phyloP scores from a whole-genome alignment of 306 rosid genomes.

The Prinsepia uniflora region DNA sequence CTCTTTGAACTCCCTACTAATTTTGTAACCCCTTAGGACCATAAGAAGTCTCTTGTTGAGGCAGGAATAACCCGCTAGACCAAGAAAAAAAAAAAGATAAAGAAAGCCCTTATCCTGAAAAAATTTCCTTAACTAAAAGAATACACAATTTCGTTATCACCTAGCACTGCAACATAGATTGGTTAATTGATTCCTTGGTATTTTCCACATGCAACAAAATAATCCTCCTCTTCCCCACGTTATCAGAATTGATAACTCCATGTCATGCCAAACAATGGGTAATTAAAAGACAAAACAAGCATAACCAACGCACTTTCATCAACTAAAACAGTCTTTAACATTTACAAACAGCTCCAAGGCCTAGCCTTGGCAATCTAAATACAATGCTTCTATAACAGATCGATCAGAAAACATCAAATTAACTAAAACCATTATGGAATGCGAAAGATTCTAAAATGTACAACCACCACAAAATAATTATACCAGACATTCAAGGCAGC shows the following conservation, averaged over 20 bases:
- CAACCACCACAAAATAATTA: not conserved
- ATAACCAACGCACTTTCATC: not conserved
- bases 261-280: not conserved
- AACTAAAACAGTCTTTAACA: not conserved
- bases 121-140: too few relatives aligned
- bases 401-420: conserved; percentile 7
- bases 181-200: not conserved
- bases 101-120: not conserved
- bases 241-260: not conserved
- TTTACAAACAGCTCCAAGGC: not conserved
- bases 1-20: not conserved
- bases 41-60: not conserved
- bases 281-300: not conserved
- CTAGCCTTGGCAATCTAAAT: not conserved
- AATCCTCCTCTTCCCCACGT: not conserved
- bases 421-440: not conserved
- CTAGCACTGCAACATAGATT: not conserved
- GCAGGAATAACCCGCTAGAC: not conserved
- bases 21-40: not conserved
- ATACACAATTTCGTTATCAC: not conserved
- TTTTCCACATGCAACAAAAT: not conserved
- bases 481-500: not conserved
- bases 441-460: not conserved
- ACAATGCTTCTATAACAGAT: not conserved
- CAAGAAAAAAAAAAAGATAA: not conserved